Evolutionary conservation across 2,329 filamentous ascomycete genomes (phyloP).

Genomic region (Fusarium caatingaense): DNA sequence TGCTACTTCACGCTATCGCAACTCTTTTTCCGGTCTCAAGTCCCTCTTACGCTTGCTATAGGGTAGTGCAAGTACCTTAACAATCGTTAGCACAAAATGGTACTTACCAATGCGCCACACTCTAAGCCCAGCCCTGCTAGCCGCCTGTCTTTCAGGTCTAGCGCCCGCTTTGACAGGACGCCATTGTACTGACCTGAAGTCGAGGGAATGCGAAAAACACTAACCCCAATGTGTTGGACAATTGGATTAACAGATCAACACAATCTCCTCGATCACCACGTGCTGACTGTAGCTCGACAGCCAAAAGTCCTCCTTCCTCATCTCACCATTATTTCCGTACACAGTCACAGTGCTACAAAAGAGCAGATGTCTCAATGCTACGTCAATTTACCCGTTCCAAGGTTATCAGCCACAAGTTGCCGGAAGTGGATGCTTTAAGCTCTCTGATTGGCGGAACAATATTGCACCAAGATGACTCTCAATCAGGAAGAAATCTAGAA

Average conservation of each 20-base stretch:
- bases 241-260: background rate
- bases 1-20: background rate
- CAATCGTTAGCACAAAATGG: background rate
- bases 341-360: background rate
- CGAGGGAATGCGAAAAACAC: background rate
- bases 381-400: background rate
- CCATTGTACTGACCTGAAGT: background rate
- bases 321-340: background rate
- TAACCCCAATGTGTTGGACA: background rate
- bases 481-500: constrained; percentile 18
- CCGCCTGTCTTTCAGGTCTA: background rate
- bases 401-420: background rate
- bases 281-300: background rate
- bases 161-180: background rate
- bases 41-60: background rate
- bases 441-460: constrained; percentile 3
- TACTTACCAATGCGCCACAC: background rate
- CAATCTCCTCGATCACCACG: background rate
- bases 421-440: fast-evolving
- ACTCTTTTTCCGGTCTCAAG: fast-evolving
- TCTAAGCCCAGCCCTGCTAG: background rate
- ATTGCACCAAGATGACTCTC: constrained; percentile 1
- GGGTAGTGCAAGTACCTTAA: background rate
- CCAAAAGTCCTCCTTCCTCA: background rate
- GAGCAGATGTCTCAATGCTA: background rate